Base-by-base conservation (phyloP, 345 rosid species). In the Stellera chamaejasme region DNA sequence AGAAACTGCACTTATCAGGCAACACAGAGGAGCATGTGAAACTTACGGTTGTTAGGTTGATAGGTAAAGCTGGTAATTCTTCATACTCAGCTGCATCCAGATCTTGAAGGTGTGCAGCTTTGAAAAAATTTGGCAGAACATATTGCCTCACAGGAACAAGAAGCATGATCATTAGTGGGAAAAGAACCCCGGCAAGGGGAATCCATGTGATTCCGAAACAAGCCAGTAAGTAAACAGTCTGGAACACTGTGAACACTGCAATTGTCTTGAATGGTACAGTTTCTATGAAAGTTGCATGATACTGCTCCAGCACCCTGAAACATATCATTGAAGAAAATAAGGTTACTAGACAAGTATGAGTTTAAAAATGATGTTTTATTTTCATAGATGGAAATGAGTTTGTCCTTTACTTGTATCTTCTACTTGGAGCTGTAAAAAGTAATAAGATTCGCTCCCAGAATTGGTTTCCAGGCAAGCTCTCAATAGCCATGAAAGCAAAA, bases 151-250 rank as follows among this genome's bases (percentile, higher is more conserved):
- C 90, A 11, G 93, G 96, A 70, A 92, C 95, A 55, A 92, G 75
- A 63, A 82, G 78, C 96, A 92, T 86, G 76, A 92, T 88, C 82
- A 86, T 68, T 65, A 88, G 65, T 45, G 97, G 97, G 73, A 92
- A 92, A 61, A 92, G 85, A 50, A 84, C 88, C 47, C 96, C 96
- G 36, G 95, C 96, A 50, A 88, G 59, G 1, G 98, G 98, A 66
- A 92, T 72, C 98, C 96, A 88, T 13, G 98, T 92, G 13, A 92
- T 75, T 56, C 98, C 98, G 26, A 92, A 92, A 71, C 96, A 88
- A 6, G 75, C 43, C 2, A 88, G 77, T 80, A 92, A 75, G 75
- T 92, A 92, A 43, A 43, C 69, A 19, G 87, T 60, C 82, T 88
- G 98, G 72, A 92, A 92, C 51, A 92, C 28, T 10, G 96, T 88